These are phyloP conservation scores for Podila epigama DNA, from an alignment of 192 early-diverging fungal species.

Conservation along the genomic window DNA sequence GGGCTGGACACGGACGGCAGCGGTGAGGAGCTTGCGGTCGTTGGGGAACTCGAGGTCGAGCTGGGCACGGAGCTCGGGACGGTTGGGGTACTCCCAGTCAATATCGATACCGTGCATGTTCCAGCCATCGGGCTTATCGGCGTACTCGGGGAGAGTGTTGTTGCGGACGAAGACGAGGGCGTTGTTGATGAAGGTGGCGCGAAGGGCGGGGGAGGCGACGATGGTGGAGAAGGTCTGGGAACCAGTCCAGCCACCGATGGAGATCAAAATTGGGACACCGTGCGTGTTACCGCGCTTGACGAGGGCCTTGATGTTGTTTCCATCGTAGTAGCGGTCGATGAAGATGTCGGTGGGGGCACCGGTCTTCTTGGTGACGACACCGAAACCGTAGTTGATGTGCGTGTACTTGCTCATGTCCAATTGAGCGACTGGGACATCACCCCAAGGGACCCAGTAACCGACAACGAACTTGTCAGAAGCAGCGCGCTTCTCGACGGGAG, in stretches of 20 bases:
- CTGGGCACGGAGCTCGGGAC: conserved; percentile 63
- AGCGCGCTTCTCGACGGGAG: conserved; percentile 40
- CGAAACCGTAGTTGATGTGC: conserved; percentile 51
- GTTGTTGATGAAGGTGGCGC: conserved; percentile 65
- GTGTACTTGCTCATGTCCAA: conserved; percentile 53
- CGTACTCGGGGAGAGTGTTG: conserved; percentile 32
- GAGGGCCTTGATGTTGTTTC: conserved; percentile 35
- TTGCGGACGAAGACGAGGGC: conserved; percentile 59
- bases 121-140: conserved; percentile 29
- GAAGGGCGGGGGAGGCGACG: conserved; percentile 53
- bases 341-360: conserved; percentile 21
- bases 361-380: conserved; percentile 41
- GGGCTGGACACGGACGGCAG: conserved; percentile 70
- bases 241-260: conserved; percentile 81
- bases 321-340: conserved; percentile 48
- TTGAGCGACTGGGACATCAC: conserved; percentile 43
- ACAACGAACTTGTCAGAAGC: conserved; percentile 32
- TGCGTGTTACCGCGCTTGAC: conserved; percentile 36
- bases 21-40: conserved; percentile 73
- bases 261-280: conserved; percentile 57
- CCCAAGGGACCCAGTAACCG: conserved; percentile 51
- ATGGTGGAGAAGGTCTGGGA: conserved; percentile 69
- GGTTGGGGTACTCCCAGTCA: conserved; percentile 72
- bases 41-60: conserved; percentile 51
- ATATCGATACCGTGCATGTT: conserved; percentile 49